Base-by-base conservation (phyloP, 257 asterid genomes). In the Plantago major region DNA sequence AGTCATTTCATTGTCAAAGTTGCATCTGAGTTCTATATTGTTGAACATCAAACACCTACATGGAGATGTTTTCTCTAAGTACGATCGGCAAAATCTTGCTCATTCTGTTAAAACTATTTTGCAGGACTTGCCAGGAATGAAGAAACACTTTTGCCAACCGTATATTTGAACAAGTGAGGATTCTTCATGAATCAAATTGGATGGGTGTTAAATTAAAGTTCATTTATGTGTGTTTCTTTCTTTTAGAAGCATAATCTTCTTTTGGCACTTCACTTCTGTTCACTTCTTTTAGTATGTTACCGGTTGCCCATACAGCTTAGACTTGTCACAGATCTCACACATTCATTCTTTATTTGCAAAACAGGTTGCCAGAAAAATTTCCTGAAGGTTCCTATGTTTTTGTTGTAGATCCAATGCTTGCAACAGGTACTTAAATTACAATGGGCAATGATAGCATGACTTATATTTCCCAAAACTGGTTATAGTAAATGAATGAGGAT, bases 381-480 rank as follows among this genome's bases (percentile, higher is more conserved):
- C 85, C 95, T 14, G 94, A 82, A 78, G 94, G 89, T 68, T 80
- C 96, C 62, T 82, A 82, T 69, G 95, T 89, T 38, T 78, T 93
- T 56, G 81, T 93, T 37, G 78, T 93, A 4, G 99, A 93, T 75
- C 99, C 99, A 67, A 93, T 93, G 99, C 92, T 93, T 17, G 99
- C 97, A 70, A 93, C 99, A 76, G 99, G 99, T 92, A 75, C 14
- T 45, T 49, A 58, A 48, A 17, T 37, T 54, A 26, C 53, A 10
- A 9, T 52, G 16, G 63, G 11, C 33, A 42, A 14, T 54, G 28
- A 56, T 33, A 42, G 11, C 14, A 28, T 52, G 16, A 1, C 18
- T 52, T 26, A 0, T 22, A 10, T 19, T 28, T 17, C 17, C 60
- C 1, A 5, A 33, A 11, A 11, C 33, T 13, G 28, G 1, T 33